Evolutionary conservation across 768 basidiomycete species (phyloP), one percentile per base, ranked within the genome.

Genomic region (Antrodiella citrinella): DNA sequence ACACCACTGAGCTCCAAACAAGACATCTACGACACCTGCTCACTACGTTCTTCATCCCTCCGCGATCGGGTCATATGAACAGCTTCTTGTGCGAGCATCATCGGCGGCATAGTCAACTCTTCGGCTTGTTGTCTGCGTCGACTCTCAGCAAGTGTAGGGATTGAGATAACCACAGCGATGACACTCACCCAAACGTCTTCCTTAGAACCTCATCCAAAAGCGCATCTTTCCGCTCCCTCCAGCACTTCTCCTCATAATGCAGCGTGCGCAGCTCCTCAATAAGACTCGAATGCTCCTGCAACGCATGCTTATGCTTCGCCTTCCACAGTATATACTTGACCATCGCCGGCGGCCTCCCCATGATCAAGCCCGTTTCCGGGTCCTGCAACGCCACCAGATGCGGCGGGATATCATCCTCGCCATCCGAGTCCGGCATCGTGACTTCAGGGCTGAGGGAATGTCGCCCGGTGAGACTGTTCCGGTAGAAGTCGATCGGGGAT

Each of bases 291-390:
- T 89, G 82, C 59, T 87, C 81, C 51, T 84, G 76, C 24, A 83
- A 54, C 12, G 79, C 81, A 60, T 82, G 86, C 45, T 70, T 71
- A 62, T 84, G 75, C 60, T 91, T 91, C 4, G 92, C 91, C 60
- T 93, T 88, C 72, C 77, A 67, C 68, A 74, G 54, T 68, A 81
- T 71, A 63, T 93, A 94, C 72, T 80, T 81, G 26, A 81, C 78
- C 70, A 84, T 80, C 24, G 72, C 68, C 0, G 79, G 83, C n/a
- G 81, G 68, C n/a, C 84, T 76, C 1, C 86, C 87, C 58, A 78
- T 63, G 3, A 89, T 76, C n/a, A 78, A 66, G 1, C 81, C 80
- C 0, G 82, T 86, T 13, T 67, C 64, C 0, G 80, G 76, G 57
- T 81, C 77, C 53, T 72, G 69, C 22, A 76, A 72, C 4, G 67